Evolutionary conservation across 371 early-diverging fungal genomes (phyloP), one percentile per base, ranked within the genome.

Genomic region (Quaeritorhiza haematococci): DNA sequence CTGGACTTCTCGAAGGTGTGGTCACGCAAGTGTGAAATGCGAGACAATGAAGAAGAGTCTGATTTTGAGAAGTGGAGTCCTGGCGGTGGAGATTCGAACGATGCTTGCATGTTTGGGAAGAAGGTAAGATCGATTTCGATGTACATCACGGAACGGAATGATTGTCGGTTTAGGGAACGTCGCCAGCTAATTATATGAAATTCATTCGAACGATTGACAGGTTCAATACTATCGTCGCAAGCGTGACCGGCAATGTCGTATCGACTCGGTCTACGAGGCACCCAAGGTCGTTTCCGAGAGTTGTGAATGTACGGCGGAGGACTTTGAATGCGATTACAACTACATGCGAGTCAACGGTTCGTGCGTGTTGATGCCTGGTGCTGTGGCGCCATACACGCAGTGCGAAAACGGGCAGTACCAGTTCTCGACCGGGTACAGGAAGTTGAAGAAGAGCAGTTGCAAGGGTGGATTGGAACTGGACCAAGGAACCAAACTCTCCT

Each of bases 41-140:
- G 23, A 30, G 13, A 43, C 0, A 49, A 71, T 53, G 49, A 32
- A 27, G 47, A 15, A 8, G 49, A 24, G 30, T 68, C 64, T 51
- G 79, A 78, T 49, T 75, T 66, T 58, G 79, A 78, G 58, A 42
- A 28, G 7, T 78, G 79, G 79, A 63, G 47, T 21, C 68, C 73
- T 62, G 19, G 26, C 8, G 29, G 55, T 17, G 45, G 38, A n/a
- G 28, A 48, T 0, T 52, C 57, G 10, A 58, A 63, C 8, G 57
- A 52, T 0, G 41, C 38, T 8, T 78, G 79, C 56, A 61, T 69
- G 23, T 68, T 78, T 58, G 80, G 80, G 15, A 27, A 62, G 44
- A 45, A 69, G 58, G 69, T 62, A 26, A 29, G 52, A 30, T n/a
- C 17, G 2, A 32, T n/a, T 24, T 35, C 17, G 53, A 27, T 33